Evolutionary conservation across 305 asterid genomes (phyloP), one percentile per base, ranked within the genome.

Genomic region (Solanum aculeatissimum): DNA sequence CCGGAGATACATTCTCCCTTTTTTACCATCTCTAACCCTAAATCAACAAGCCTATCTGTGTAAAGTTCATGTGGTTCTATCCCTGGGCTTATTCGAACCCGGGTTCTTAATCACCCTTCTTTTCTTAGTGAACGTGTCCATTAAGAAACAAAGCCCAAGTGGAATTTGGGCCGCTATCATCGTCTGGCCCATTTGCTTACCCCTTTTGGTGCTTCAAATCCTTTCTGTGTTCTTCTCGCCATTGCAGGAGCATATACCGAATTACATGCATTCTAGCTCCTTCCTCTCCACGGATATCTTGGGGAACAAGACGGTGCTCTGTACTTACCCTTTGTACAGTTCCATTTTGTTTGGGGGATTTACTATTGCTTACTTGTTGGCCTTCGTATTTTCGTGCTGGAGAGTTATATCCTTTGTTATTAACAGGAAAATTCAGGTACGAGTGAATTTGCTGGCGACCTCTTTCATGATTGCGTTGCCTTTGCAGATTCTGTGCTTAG

Each of bases 71-170:
- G 91, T 88, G 2, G 94, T 95, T 53, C 92, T 95, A 40, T 93
- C 97, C 6, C 87, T 95, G 16, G 97, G 98, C 4, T 86, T 95
- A 3, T 84, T 91, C 38, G 92, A 95, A 83, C 98, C 98, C 0
- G 95, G 93, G 1, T 93, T 95, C 79, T 71, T 95, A 2, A 83
- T 92, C 60, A 92, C 95, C 70, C 92, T 95, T 23, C 89, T 95
- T 1, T 91, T 90, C 82, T 65, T 95, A 75, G 92, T 95, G 4
- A 91, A 93, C 40, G 90, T 89, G 5, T 92, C 98, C 2, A 89
- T 92, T 78, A 88, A 88, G 83, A 88, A 86, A 65, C 77, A 80
- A 0, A 88, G 89, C 32, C 91, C 89, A 1, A 66, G 87, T 15
- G 88, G 87, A 3, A 58, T 81, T 62, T 90, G 91, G 94, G 89